Evolutionary conservation across 225 moss, liverwort and hornwort genomes (phyloP).

Genomic region (Antitrichia curtipendula): DNA sequence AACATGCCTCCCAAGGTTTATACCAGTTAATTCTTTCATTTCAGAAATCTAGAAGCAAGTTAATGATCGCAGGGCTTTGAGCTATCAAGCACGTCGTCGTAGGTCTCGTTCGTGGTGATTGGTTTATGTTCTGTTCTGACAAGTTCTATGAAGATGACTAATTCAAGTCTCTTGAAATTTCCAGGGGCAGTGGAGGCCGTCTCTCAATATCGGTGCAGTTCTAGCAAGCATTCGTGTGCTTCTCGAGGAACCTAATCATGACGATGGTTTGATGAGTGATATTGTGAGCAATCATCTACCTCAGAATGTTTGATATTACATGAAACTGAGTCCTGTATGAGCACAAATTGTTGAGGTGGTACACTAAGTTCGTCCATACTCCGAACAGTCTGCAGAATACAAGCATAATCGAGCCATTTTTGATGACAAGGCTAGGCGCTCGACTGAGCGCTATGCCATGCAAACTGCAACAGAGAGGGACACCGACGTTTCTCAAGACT

Average conservation of each 20-base stretch:
- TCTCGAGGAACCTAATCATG: conserved; percentile 74
- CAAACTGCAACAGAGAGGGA: conserved; percentile 6
- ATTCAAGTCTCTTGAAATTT: background rate
- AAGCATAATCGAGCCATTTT: conserved; percentile 65
- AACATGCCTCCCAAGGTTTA: conserved; percentile 88
- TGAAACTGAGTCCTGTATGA: background rate
- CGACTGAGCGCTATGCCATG: conserved; percentile 57
- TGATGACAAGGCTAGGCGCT: conserved; percentile 59
- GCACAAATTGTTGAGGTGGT: background rate
- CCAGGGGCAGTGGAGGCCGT: conserved; percentile 87
- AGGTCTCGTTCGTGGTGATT: background rate
- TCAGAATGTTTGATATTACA: background rate
- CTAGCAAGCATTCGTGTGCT: conserved; percentile 80
- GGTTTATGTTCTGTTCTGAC: background rate
- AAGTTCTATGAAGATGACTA: background rate
- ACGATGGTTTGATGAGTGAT: conserved; percentile 89
- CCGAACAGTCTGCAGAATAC: conserved; percentile 68
- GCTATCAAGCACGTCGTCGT: background rate
- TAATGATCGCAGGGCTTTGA: background rate
- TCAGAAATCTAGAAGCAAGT: background rate
- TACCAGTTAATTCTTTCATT: background rate
- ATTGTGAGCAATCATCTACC: conserved; percentile 45
- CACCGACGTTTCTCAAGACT: background rate
- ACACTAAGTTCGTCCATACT: background rate
- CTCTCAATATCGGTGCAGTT: conserved; percentile 69